Evolutionary conservation across 768 basidiomycete genomes (phyloP).

Genomic region (Kwoniella dejecticola): DNA sequence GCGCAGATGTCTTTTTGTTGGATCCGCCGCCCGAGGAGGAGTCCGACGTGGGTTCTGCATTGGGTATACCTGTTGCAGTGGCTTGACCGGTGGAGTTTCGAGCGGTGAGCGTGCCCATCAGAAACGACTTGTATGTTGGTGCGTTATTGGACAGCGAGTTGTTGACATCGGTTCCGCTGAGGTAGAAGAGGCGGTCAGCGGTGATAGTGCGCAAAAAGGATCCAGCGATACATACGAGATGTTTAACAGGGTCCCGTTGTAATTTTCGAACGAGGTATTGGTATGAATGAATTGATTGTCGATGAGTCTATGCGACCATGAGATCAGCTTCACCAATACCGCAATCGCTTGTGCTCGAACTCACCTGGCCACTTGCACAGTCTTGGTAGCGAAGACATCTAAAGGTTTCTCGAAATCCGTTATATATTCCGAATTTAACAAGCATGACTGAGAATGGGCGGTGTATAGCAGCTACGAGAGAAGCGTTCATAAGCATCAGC

Average conservation of each 20-base stretch:
- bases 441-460: slow-evolving; percentile 68
- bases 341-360: slow-evolving; percentile 33
- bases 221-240: slow-evolving; percentile 34
- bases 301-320: slow-evolving; percentile 58
- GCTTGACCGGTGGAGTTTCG: slow-evolving; percentile 64
- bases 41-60: slow-evolving; percentile 31
- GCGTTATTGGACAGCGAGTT: slow-evolving; percentile 25
- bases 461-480: slow-evolving; percentile 73
- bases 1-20: slow-evolving; percentile 63
- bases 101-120: slow-evolving; percentile 70
- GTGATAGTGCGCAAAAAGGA: background rate
- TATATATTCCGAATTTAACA: slow-evolving; percentile 73
- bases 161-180: slow-evolving; percentile 44
- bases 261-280: slow-evolving; percentile 62
- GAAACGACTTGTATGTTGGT: slow-evolving; percentile 56
- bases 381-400: slow-evolving; percentile 63
- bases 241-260: slow-evolving; percentile 68
- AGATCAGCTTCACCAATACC: slow-evolving; percentile 6
- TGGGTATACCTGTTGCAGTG: slow-evolving; percentile 44
- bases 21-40: slow-evolving; percentile 9
- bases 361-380: slow-evolving; percentile 63
- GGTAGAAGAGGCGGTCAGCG: background rate
- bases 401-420: slow-evolving; percentile 63
- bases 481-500: background rate
- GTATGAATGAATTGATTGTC: slow-evolving; percentile 63